These are phyloP conservation scores for Shiraia sp. DNA, from an alignment of 2,329 filamentous ascomycete genomes.

Conservation along the genomic window DNA sequence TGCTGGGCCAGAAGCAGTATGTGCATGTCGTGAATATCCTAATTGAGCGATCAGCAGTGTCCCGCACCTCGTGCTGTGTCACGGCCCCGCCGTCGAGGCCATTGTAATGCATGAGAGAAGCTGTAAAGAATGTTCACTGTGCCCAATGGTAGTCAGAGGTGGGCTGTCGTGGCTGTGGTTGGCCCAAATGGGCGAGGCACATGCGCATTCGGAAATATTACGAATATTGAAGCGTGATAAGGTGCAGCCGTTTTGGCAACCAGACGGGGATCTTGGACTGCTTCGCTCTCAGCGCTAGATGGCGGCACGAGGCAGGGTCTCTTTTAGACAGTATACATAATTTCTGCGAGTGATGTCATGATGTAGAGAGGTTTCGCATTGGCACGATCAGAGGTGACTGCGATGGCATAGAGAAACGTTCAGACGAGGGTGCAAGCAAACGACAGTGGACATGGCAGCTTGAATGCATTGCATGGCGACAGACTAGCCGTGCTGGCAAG, in stretches of 20 bases:
- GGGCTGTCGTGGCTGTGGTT: constrained; percentile 12
- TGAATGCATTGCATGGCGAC: too few relatives aligned
- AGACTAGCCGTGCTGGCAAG: neutral
- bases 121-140: constrained; percentile 9
- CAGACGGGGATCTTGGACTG: constrained; percentile 28
- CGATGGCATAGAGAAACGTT: neutral
- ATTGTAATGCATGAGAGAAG: constrained; percentile 2
- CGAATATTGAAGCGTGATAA: constrained; percentile 38
- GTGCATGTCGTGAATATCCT: too few relatives aligned
- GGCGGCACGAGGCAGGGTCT: constrained; percentile 11
- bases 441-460: neutral
- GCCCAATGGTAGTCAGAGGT: constrained; percentile 24
- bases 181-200: neutral
- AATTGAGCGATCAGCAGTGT: neutral
- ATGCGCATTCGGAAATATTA: constrained; percentile 14
- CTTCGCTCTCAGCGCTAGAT: constrained; percentile 9
- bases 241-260: constrained; percentile 26
- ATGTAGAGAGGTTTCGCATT: neutral
- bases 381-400: too few relatives aligned
- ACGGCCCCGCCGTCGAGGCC: neutral
- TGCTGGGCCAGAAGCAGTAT: too few relatives aligned
- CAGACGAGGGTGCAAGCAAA: neutral
- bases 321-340: neutral
- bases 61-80: neutral
- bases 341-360: neutral